Conservation (phyloP, 257 asterid genomes). For the Salvia miltiorrhiza region DNA sequence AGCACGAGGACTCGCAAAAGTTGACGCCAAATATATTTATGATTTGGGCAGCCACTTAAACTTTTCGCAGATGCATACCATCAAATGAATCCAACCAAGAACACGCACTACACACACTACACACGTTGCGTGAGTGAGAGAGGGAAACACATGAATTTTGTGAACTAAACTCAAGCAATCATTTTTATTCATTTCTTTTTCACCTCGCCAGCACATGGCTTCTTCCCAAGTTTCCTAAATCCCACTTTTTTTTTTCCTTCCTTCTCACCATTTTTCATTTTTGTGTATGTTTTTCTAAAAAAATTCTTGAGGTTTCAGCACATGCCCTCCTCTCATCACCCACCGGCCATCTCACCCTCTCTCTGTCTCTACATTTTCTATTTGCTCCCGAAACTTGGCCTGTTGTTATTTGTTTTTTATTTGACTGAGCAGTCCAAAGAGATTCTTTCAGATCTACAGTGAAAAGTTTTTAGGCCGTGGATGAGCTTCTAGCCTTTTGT, state of each 20-base stretch:
- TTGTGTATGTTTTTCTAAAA: background rate
- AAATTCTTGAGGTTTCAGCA: slow-evolving; percentile 24
- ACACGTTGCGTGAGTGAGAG: slow-evolving; percentile 23
- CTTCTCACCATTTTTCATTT: background rate
- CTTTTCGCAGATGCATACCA: slow-evolving; percentile 18
- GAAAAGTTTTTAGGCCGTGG: slow-evolving; percentile 25
- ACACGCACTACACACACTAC: slow-evolving; percentile 25
- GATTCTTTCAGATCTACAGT: slow-evolving; percentile 47
- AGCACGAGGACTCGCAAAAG: slow-evolving; percentile 12
- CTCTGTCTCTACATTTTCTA: slow-evolving; percentile 39
- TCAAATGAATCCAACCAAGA: slow-evolving; percentile 36
- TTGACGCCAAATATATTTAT: slow-evolving; percentile 5
- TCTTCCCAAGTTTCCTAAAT: slow-evolving; percentile 20
- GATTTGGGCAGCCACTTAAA: background rate
- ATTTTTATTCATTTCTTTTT: slow-evolving; percentile 30
- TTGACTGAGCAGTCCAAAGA: slow-evolving; percentile 36
- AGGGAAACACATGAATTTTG: background rate
- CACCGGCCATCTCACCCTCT: slow-evolving; percentile 19
- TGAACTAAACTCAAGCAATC: slow-evolving; percentile 15
- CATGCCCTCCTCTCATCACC: slow-evolving; percentile 50
- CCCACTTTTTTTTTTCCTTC: slow-evolving; percentile 20
- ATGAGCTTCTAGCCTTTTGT: slow-evolving; percentile 14
- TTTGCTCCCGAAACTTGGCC: slow-evolving; percentile 39
- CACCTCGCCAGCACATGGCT: slow-evolving; percentile 34
- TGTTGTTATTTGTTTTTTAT: slow-evolving; percentile 22